A percentile compares a stretch with the other conserved stretches of the same genome.
phyloP scores from a whole-genome alignment of 2,329 filamentous ascomycete genomes.

The Leptographium wingfieldii region DNA sequence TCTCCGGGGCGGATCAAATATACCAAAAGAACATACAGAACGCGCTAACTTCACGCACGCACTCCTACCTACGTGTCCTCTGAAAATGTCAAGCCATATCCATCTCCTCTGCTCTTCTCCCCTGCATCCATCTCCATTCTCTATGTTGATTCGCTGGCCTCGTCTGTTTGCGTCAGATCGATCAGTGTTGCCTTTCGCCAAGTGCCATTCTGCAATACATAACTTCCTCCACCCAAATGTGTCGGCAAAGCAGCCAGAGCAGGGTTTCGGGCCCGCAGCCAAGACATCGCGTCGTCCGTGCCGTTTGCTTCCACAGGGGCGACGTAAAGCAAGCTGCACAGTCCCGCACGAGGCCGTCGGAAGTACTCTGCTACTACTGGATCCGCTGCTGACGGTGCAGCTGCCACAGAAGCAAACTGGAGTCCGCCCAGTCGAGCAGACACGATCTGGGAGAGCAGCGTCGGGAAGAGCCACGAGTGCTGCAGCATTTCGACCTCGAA shows the following conservation, averaged over 20 bases:
- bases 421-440: constrained; percentile 58
- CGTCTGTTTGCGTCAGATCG: constrained; percentile 8
- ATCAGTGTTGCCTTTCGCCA: constrained; percentile 11
- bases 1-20: background rate
- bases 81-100: background rate
- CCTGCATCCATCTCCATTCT: too few relatives aligned
- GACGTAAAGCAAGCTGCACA: constrained; percentile 16
- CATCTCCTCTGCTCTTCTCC: too few relatives aligned
- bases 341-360: constrained; percentile 16
- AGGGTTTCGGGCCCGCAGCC: constrained; percentile 14
- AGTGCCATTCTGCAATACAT: constrained; percentile 12
- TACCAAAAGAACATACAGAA: background rate
- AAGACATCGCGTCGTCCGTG: constrained; percentile 5
- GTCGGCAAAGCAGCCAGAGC: constrained; percentile 8
- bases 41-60: background rate
- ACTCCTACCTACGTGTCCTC: background rate
- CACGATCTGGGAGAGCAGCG: constrained; percentile 65
- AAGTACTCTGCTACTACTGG: constrained; percentile 12
- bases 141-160: background rate
- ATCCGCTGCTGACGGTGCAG: constrained; percentile 6
- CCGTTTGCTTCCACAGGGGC: background rate
- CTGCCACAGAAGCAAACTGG: constrained; percentile 8
- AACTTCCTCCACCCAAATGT: background rate
- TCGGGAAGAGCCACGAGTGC: constrained; percentile 83
- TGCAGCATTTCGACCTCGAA: constrained; percentile 89